These are phyloP conservation scores for Ganoderma meredithae DNA, from an alignment of 1,284 basidiomycete genomes.

Conservation along the genomic window DNA sequence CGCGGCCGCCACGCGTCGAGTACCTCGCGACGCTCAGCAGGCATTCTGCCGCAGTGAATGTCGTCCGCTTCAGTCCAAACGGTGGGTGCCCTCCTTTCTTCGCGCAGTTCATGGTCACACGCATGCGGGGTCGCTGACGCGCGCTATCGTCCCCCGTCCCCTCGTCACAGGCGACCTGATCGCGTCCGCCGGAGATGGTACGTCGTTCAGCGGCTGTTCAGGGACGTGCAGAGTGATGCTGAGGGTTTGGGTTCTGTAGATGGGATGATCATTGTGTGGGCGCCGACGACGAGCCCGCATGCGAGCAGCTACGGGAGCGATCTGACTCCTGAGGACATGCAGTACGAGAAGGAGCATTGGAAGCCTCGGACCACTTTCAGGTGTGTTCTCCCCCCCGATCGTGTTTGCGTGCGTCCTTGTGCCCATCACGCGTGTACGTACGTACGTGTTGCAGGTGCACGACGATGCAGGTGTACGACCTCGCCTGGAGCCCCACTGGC, in stretches of 20 bases:
- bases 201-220: slow-evolving; percentile 38
- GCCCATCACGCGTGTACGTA: not conserved
- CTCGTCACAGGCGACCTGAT: slow-evolving; percentile 75
- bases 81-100: too few relatives aligned
- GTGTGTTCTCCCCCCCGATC: slow-evolving; percentile 48
- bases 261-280: slow-evolving; percentile 97
- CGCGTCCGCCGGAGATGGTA: slow-evolving; percentile 95
- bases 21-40: slow-evolving; percentile 94
- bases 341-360: slow-evolving; percentile 96
- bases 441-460: slow-evolving; percentile 61
- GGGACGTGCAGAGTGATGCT: slow-evolving; percentile 14
- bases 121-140: slow-evolving; percentile 22
- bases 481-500: slow-evolving; percentile 96
- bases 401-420: not conserved
- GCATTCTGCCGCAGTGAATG: slow-evolving; percentile 96
- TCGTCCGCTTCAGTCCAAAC: slow-evolving; percentile 94
- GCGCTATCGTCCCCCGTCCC: slow-evolving; percentile 15
- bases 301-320: slow-evolving; percentile 80
- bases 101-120: slow-evolving; percentile 18
- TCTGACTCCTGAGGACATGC: slow-evolving; percentile 76
- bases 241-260: slow-evolving; percentile 56
- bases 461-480: slow-evolving; percentile 95
- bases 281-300: slow-evolving; percentile 79
- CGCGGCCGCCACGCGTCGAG: slow-evolving; percentile 90
- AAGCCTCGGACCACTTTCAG: slow-evolving; percentile 89